Percentiles rank a stretch among this genome's conserved stretches.
These are phyloP conservation scores for Cryptosporidium sp. DNA, from an alignment of 169 alveolate species.

Conservation along the genomic window DNA sequence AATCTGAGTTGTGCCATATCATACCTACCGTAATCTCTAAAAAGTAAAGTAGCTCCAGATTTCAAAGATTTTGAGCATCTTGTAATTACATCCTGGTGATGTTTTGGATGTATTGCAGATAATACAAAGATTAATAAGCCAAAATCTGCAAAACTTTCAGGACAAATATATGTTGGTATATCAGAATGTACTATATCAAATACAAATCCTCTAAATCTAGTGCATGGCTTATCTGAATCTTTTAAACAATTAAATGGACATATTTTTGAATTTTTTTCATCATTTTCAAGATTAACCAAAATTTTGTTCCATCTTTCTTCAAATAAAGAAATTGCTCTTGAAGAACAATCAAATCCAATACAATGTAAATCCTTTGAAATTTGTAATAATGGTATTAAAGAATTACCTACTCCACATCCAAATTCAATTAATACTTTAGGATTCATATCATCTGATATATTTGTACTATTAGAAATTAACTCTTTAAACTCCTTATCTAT, in stretches of 20 bases:
- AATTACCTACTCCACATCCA: conserved; percentile 96
- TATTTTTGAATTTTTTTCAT: conserved; percentile 77
- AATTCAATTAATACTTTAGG: conserved; percentile 83
- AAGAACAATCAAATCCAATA: conserved; percentile 92
- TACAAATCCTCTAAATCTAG: conserved; percentile 71
- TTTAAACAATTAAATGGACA: conserved; percentile 82
- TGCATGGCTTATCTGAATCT: conserved; percentile 65
- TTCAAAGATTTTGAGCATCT: conserved; percentile 86
- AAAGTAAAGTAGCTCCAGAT: conserved; percentile 88
- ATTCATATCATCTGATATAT: conserved; percentile 24
- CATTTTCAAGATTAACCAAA: conserved; percentile 34
- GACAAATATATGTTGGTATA: conserved; percentile 72
- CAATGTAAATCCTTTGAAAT: conserved; percentile 81
- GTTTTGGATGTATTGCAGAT: conserved; percentile 92
- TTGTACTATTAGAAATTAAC: conserved; percentile 75
- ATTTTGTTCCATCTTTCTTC: conserved; percentile 80
- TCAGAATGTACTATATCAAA: conserved; percentile 78
- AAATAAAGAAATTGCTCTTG: conserved; percentile 89
- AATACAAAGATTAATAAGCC: conserved; percentile 89
- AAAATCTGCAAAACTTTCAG: conserved; percentile 83
- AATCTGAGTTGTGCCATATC: conserved; percentile 91
- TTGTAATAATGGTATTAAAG: conserved; percentile 89
- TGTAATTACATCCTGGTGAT: conserved; percentile 81
- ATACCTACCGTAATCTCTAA: conserved; percentile 94
- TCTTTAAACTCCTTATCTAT: conserved; percentile 89